A percentile compares a stretch with the other conserved stretches of the same genome.
phyloP scores from a whole-genome alignment of 352 stramenopile species.

The Phytopythium cucurbitacearum region DNA sequence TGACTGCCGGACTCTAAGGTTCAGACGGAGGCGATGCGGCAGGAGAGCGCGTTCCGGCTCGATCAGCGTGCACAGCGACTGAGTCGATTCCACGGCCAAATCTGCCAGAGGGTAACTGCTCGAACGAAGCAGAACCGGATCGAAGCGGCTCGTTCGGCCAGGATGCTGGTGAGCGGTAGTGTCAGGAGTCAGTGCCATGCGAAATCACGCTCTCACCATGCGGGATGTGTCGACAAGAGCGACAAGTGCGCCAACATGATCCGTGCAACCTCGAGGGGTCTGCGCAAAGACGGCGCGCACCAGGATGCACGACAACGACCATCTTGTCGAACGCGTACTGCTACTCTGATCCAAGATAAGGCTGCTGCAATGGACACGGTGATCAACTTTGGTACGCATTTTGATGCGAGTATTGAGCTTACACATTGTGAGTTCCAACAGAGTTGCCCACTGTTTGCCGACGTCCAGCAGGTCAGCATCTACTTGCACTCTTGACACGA shows the following conservation, averaged over 20 bases:
- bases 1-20: constrained; percentile 6
- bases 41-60: constrained; percentile 26
- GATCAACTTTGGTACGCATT: too few species aligned
- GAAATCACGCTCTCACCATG: neutral
- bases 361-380: constrained; percentile 1
- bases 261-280: neutral
- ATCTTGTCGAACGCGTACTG: neutral
- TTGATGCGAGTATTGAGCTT: too few species aligned
- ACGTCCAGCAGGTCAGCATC: constrained; percentile 31
- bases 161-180: constrained; percentile 18
- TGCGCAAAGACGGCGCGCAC: neutral
- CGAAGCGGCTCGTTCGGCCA: constrained; percentile 14
- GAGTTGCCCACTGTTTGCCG: constrained; percentile 20
- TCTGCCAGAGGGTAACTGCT: constrained; percentile 50
- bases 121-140: constrained; percentile 33
- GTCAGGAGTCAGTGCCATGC: too few species aligned
- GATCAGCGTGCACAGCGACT: constrained; percentile 35
- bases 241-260: constrained; percentile 3
- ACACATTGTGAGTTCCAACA: neutral
- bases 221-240: neutral
- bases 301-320: neutral
- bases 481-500: neutral
- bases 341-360: neutral
- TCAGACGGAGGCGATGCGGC: constrained; percentile 30
- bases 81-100: constrained; percentile 54